phyloP scores from a whole-genome alignment of 495 filamentous ascomycete genomes.

The Aspergillus wentii region DNA sequence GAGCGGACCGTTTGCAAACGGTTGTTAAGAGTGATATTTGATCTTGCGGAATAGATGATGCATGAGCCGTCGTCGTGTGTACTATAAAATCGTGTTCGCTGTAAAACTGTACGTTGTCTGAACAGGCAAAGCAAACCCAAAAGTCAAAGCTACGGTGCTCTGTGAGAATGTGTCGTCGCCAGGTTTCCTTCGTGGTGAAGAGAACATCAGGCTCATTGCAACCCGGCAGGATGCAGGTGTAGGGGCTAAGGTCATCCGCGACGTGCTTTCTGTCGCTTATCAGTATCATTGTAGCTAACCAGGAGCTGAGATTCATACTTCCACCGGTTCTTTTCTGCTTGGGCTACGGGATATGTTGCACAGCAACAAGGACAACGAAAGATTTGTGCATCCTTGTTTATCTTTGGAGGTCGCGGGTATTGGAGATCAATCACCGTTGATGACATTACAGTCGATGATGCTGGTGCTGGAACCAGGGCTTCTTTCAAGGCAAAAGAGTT shows the following conservation, averaged over 20 bases:
- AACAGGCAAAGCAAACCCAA: constrained; percentile 6
- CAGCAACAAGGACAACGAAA: constrained; percentile 10
- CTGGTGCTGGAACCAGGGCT: too few relatives aligned
- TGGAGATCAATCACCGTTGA: too few relatives aligned
- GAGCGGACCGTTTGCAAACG: too few relatives aligned
- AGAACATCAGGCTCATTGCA: constrained; percentile 1
- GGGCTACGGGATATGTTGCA: neutral
- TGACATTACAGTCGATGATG: too few relatives aligned
- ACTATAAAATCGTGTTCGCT: too few relatives aligned
- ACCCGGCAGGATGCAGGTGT: constrained; percentile 7
- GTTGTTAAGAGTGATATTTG: too few relatives aligned
- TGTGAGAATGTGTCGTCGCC: constrained; percentile 4
- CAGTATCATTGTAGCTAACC: too few relatives aligned
- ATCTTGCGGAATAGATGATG: too few relatives aligned
- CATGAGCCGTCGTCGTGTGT: too few relatives aligned
- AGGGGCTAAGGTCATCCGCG: constrained; percentile 4
- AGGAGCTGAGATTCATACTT: constrained; percentile 8
- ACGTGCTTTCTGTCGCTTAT: constrained; percentile 12
- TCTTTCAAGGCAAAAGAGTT: too few relatives aligned
- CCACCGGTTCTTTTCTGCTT: constrained; percentile 4
- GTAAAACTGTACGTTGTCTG: too few relatives aligned
- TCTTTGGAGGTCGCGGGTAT: too few relatives aligned
- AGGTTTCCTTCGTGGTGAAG: constrained; percentile 1
- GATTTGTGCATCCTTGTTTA: neutral
- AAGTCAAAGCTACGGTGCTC: neutral